phyloP scores from a whole-genome alignment of 805 yeast species.

The Nakazawaea ernobii region DNA sequence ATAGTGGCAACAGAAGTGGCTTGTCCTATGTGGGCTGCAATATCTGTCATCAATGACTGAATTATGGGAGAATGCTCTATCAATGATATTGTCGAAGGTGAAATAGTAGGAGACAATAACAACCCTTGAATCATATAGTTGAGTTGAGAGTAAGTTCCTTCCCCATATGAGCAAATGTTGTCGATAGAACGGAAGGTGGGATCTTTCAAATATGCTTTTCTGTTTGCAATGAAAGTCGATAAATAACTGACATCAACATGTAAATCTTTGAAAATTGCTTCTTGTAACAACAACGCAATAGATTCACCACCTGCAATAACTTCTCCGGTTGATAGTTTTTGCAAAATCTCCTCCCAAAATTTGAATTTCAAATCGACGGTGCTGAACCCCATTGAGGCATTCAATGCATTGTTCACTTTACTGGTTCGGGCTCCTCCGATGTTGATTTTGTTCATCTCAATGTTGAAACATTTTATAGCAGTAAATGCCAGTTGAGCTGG shows the following conservation, averaged over 20 bases:
- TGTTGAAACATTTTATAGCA: slow-evolving; percentile 60
- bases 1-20: slow-evolving; percentile 66
- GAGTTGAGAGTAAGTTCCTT: slow-evolving; percentile 71
- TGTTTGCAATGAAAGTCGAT: slow-evolving; percentile 53
- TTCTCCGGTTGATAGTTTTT: slow-evolving; percentile 31
- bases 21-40: slow-evolving; percentile 79
- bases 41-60: slow-evolving; percentile 45
- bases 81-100: slow-evolving; percentile 48
- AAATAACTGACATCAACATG: slow-evolving; percentile 49
- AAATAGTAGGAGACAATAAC: slow-evolving; percentile 47
- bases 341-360: slow-evolving; percentile 66
- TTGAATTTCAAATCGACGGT: slow-evolving; percentile 54
- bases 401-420: slow-evolving; percentile 26
- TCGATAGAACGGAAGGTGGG: slow-evolving; percentile 43
- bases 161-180: slow-evolving; percentile 70
- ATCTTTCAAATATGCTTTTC: slow-evolving; percentile 45
- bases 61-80: slow-evolving; percentile 40
- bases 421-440: slow-evolving; percentile 22
- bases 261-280: slow-evolving; percentile 42
- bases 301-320: slow-evolving; percentile 50
- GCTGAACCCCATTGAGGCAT: slow-evolving; percentile 21
- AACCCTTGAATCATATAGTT: slow-evolving; percentile 61
- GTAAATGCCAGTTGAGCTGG: slow-evolving; percentile 56
- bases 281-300: slow-evolving; percentile 50
- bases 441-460: slow-evolving; percentile 52